These are phyloP conservation scores for Bolboschoenus planiculmis DNA, from an alignment of 176 grass and related monocot genomes.

Conservation along the genomic window DNA sequence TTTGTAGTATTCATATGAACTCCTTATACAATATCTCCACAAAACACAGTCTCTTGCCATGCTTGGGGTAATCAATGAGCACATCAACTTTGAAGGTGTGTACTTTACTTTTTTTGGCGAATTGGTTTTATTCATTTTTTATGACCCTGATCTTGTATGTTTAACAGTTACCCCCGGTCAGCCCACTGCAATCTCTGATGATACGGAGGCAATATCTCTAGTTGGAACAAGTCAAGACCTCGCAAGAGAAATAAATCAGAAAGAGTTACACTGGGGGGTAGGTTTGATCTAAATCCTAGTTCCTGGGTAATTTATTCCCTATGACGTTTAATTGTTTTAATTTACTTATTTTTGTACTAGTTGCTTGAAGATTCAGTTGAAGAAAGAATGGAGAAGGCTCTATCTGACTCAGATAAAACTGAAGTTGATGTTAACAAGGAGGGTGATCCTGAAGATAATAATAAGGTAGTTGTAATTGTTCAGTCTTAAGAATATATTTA, in stretches of 20 bases:
- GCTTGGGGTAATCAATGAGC: slow-evolving; percentile 87
- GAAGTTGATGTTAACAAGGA: slow-evolving; percentile 83
- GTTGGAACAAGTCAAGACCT: slow-evolving; percentile 81
- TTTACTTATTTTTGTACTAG: slow-evolving; percentile 40
- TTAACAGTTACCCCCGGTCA: slow-evolving; percentile 71
- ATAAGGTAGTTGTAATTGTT: slow-evolving; percentile 38
- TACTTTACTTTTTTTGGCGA: slow-evolving; percentile 1
- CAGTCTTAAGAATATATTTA: not conserved
- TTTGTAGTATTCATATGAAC: slow-evolving; percentile 88
- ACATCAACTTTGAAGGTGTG: slow-evolving; percentile 87
- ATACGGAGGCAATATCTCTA: slow-evolving; percentile 71
- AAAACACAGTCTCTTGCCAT: slow-evolving; percentile 77
- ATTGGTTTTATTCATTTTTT: slow-evolving; percentile 21
- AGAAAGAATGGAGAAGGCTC: slow-evolving; percentile 66
- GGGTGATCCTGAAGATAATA: slow-evolving; percentile 68
- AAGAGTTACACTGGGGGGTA: slow-evolving; percentile 98
- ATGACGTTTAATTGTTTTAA: slow-evolving; percentile 5
- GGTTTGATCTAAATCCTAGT: not conserved
- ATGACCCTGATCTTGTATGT: slow-evolving; percentile 23
- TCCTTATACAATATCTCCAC: slow-evolving; percentile 86
- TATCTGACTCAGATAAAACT: slow-evolving; percentile 78
- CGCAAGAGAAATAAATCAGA: slow-evolving; percentile 96
- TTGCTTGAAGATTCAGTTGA: slow-evolving; percentile 98
- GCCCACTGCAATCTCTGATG: slow-evolving; percentile 73
- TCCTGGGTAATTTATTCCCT: not conserved